These are phyloP conservation scores for Starmerella vitae DNA, from an alignment of 805 yeast genomes.

Conservation along the genomic window DNA sequence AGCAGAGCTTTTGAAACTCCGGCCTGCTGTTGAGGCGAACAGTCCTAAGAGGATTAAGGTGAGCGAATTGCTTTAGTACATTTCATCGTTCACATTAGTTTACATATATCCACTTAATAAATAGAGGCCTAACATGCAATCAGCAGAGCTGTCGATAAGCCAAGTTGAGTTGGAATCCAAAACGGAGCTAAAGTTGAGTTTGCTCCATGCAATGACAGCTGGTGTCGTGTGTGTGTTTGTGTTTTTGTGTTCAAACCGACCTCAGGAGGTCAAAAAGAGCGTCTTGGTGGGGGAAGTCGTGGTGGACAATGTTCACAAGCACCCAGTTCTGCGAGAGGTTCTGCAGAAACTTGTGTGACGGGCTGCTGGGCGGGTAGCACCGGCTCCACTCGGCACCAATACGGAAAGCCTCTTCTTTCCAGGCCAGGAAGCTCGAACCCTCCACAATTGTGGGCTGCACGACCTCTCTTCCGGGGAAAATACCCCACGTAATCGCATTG, in stretches of 20 bases:
- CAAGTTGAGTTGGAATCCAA: not conserved
- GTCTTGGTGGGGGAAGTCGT: conserved; percentile 41
- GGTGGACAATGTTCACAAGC: conserved; percentile 80
- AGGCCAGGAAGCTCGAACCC: conserved; percentile 78
- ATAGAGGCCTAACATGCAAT: too few species aligned
- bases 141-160: too few species aligned
- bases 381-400: conserved; percentile 66
- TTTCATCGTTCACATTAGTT: not conserved
- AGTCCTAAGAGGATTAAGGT: conserved; percentile 14
- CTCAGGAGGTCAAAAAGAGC: conserved; percentile 9
- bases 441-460: conserved; percentile 94
- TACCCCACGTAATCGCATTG: conserved; percentile 97
- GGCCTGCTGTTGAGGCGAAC: not conserved
- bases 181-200: conserved; percentile 1
- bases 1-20: not conserved
- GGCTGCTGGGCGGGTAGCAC: conserved; percentile 24
- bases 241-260: not conserved
- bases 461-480: conserved; percentile 89
- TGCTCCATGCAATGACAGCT: not conserved
- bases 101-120: too few species aligned
- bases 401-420: conserved; percentile 91
- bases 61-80: conserved; percentile 10
- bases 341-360: conserved; percentile 33
- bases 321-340: conserved; percentile 46
- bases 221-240: not conserved